Evolutionary conservation across 305 asterid genomes (phyloP).

Genomic region (Solanum hybrid): DNA sequence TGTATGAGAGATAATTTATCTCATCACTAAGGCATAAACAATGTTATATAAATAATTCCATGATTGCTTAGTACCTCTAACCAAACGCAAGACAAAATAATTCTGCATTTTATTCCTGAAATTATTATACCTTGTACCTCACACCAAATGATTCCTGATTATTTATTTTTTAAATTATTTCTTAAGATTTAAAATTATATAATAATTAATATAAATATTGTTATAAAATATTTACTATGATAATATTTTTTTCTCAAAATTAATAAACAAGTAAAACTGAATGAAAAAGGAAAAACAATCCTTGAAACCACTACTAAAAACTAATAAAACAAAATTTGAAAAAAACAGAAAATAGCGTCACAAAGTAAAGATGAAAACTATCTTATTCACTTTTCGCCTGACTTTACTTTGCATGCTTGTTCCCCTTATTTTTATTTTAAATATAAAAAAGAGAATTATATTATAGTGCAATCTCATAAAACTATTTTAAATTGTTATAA

Average conservation of each 20-base stretch:
- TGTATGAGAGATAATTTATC: too few species aligned
- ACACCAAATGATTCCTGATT: not conserved
- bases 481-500: too few species aligned
- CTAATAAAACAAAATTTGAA: not conserved
- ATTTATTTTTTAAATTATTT: too few species aligned
- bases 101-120: too few species aligned
- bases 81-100: too few species aligned
- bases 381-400: not conserved
- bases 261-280: too few species aligned
- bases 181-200: too few species aligned
- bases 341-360: not conserved
- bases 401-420: not conserved
- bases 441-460: too few species aligned
- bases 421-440: not conserved
- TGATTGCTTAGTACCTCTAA: too few species aligned
- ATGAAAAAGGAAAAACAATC: not conserved
- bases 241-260: not conserved
- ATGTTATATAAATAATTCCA: too few species aligned
- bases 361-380: not conserved
- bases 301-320: not conserved
- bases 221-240: not conserved
- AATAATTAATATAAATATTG: too few species aligned
- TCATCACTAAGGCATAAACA: too few species aligned
- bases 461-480: not conserved
- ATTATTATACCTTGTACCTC: not conserved